Conservation (phyloP, 2,329 filamentous ascomycete genomes). For the Pyrenophora graminea region DNA sequence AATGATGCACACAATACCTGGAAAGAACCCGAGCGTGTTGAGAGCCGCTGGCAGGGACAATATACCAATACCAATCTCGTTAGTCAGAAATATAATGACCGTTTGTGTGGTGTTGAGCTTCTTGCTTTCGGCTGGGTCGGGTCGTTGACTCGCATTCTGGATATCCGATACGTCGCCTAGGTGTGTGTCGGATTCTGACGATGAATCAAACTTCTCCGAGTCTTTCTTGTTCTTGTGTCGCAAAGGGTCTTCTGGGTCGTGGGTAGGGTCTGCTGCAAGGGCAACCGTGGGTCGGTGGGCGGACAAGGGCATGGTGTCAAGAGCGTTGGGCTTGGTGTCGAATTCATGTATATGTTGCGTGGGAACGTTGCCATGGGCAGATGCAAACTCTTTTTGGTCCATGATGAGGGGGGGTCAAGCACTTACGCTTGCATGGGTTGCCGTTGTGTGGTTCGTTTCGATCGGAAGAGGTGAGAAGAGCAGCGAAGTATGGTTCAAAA, state of each 20-base stretch:
- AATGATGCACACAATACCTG: constrained; percentile 30
- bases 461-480: background rate
- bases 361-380: constrained; percentile 17
- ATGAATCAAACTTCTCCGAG: constrained; percentile 23
- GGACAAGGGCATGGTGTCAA: constrained; percentile 18
- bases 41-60: constrained; percentile 32
- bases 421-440: constrained; percentile 16
- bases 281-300: constrained; percentile 25
- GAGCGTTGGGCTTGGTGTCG: constrained; percentile 21
- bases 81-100: constrained; percentile 38
- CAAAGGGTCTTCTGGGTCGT: constrained; percentile 24
- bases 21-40: constrained; percentile 33
- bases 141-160: constrained; percentile 27
- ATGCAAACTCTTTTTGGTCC: constrained; percentile 18
- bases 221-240: constrained; percentile 10
- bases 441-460: background rate
- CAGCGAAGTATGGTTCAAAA: background rate
- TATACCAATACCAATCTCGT: constrained; percentile 38
- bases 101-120: constrained; percentile 34
- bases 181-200: constrained; percentile 26
- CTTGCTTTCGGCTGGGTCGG: constrained; percentile 11
- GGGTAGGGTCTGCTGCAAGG: constrained; percentile 27
- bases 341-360: constrained; percentile 16
- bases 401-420: constrained; percentile 17
- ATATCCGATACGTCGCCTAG: constrained; percentile 31